Percentiles rank a stretch among this genome's conserved stretches.
These are phyloP conservation scores for Pleurotus eryngii DNA, from an alignment of 768 basidiomycete genomes.

Conservation along the genomic window DNA sequence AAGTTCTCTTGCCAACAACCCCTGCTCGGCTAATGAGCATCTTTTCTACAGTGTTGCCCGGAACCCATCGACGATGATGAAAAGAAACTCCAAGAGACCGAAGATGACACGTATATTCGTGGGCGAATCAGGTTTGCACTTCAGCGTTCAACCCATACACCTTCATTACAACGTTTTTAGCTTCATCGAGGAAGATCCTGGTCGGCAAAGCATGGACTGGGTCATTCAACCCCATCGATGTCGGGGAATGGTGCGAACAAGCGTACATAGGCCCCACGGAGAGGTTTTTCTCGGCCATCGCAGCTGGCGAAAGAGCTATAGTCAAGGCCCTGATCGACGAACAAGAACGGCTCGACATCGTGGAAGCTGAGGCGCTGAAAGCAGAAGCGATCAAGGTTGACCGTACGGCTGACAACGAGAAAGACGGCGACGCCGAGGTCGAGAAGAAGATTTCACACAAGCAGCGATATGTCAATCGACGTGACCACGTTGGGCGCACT, in stretches of 20 bases:
- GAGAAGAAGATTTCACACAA: constrained; percentile 7
- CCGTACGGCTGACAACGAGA: constrained; percentile 19
- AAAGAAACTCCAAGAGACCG: constrained; percentile 44
- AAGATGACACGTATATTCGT: constrained; percentile 51
- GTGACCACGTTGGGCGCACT: constrained; percentile 63
- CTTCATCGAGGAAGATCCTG: constrained; percentile 59
- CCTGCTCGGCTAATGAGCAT: neutral
- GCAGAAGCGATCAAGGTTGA: constrained; percentile 36
- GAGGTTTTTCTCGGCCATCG: constrained; percentile 56
- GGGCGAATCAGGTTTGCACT: constrained; percentile 46
- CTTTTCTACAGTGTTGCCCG: constrained; percentile 44
- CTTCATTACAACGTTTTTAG: constrained; percentile 20
- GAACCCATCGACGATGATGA: constrained; percentile 56
- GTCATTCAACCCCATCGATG: constrained; percentile 65
- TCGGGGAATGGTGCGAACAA: constrained; percentile 61
- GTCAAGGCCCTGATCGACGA: constrained; percentile 39
- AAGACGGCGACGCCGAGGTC: neutral
- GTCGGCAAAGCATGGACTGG: constrained; percentile 58
- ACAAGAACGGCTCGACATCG: constrained; percentile 29
- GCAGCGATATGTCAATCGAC: constrained; percentile 33
- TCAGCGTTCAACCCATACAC: neutral
- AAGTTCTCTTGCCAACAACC: neutral
- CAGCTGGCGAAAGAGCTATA: constrained; percentile 34
- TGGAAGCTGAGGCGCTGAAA: constrained; percentile 37
- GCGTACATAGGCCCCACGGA: constrained; percentile 55